A percentile compares a stretch with the other conserved stretches of the same genome.
These are phyloP conservation scores for Golovinomyces cichoracearum DNA, from an alignment of 2,329 filamentous ascomycete species.

Conservation along the genomic window DNA sequence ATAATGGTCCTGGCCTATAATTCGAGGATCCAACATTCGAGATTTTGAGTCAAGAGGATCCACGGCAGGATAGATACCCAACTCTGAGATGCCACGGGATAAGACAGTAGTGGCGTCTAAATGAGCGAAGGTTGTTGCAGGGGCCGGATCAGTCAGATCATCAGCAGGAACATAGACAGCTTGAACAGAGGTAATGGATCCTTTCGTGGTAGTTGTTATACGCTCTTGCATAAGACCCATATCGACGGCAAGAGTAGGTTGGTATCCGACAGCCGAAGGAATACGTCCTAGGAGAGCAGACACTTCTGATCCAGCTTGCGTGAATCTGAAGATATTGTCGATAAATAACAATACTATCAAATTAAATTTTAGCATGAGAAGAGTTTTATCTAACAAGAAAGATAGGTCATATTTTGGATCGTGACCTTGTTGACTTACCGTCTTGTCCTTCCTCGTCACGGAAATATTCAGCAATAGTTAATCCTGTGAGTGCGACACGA, in stretches of 20 bases:
- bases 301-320: constrained; percentile 98
- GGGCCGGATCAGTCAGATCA: constrained; percentile 99
- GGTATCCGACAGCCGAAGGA: constrained; percentile 99
- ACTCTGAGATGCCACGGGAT: constrained; percentile 99
- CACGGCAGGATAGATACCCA: constrained; percentile 99
- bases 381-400: too few relatives aligned
- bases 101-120: constrained; percentile 99
- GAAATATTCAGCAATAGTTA: constrained; percentile 62
- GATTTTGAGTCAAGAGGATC: constrained; percentile 99
- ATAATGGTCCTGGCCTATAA: constrained; percentile 97
- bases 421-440: constrained; percentile 38
- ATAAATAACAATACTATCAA: constrained; percentile 78
- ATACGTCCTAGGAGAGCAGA: constrained; percentile 98
- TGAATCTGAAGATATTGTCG: constrained; percentile 99
- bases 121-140: constrained; percentile 97
- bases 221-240: constrained; percentile 99
- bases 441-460: constrained; percentile 55
- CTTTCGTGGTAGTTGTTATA: constrained; percentile 98
- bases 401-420: too few relatives aligned
- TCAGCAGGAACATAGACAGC: constrained; percentile 99
- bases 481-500: constrained; percentile 89
- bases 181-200: constrained; percentile 98
- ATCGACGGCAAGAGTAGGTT: constrained; percentile 91
- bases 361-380: too few relatives aligned
- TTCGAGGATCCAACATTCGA: constrained; percentile 96